Evolutionary conservation across 2,329 filamentous ascomycete genomes (phyloP).

Genomic region (Metarhizium guizhouense): DNA sequence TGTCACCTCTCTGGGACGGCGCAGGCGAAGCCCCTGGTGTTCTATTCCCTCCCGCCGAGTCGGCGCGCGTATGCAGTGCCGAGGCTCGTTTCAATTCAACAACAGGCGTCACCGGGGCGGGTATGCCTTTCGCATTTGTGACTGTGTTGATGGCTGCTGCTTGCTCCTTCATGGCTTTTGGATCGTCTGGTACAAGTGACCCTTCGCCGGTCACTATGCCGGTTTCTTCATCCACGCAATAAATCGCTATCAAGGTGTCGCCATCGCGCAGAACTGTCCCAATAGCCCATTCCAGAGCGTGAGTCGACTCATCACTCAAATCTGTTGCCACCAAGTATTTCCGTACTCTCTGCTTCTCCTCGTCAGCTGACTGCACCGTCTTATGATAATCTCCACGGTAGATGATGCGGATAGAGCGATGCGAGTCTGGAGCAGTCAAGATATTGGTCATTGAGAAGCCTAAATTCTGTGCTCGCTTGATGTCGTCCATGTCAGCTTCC

Average conservation of each 20-base stretch:
- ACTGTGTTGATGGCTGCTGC: conserved; percentile 62
- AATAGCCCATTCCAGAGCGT: conserved; percentile 95
- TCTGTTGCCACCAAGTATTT: conserved; percentile 97
- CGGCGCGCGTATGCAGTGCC: conserved; percentile 17
- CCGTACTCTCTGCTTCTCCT: conserved; percentile 67
- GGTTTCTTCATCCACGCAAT: conserved; percentile 84
- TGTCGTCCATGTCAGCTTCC: conserved; percentile 74
- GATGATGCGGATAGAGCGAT: conserved; percentile 81
- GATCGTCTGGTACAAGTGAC: conserved; percentile 59
- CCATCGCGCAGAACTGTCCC: conserved; percentile 90
- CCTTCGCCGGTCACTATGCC: conserved; percentile 42
- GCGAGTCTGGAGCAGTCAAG: conserved; percentile 63
- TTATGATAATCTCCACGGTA: conserved; percentile 77
- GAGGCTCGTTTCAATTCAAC: conserved; percentile 23
- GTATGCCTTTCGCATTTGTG: conserved; percentile 28
- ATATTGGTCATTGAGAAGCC: conserved; percentile 73
- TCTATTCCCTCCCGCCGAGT: conserved; percentile 16
- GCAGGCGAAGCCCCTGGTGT: conserved; percentile 37
- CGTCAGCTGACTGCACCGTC: conserved; percentile 69
- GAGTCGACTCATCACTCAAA: conserved; percentile 85
- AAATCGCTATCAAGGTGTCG: conserved; percentile 87
- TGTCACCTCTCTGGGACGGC: conserved; percentile 38
- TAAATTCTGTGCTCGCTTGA: conserved; percentile 80
- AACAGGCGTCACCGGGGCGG: conserved; percentile 22
- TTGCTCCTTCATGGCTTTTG: conserved; percentile 67